Percentiles rank a stretch among this genome's conserved stretches.
These are phyloP conservation scores for Acidomyces sp. DNA, from an alignment of 495 filamentous ascomycete species.

Conservation along the genomic window DNA sequence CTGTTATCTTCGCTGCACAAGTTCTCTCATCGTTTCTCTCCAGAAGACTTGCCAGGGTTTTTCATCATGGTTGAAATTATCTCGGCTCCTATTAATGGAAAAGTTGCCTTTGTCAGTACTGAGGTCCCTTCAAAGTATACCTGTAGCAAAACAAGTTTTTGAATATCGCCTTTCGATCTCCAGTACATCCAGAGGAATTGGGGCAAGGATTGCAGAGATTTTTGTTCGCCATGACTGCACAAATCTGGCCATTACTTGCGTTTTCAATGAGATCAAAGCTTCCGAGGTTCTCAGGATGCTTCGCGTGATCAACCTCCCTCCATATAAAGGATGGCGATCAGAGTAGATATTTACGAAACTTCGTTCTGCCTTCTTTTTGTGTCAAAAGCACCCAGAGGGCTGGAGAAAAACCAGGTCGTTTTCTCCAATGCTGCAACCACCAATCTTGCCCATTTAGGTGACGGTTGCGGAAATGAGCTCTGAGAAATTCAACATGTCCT, in stretches of 20 bases:
- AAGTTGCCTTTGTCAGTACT: neutral
- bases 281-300: neutral
- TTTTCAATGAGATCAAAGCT: neutral
- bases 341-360: neutral
- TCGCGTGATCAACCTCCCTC: neutral
- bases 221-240: neutral
- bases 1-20: too few relatives aligned
- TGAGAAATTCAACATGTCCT: neutral
- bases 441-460: neutral
- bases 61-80: constrained; percentile 1
- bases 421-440: neutral
- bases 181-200: neutral
- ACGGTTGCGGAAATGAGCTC: neutral
- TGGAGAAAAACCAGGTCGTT: neutral
- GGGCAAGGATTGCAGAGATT: neutral
- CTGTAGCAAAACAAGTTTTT: neutral
- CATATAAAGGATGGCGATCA: neutral
- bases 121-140: neutral
- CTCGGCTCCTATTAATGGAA: neutral
- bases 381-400: neutral
- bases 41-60: too few relatives aligned
- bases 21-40: too few relatives aligned
- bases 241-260: neutral
- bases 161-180: neutral
- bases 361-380: neutral